Evolutionary conservation across 352 stramenopile species (phyloP).

Genomic region (Phytophthora megakarya): DNA sequence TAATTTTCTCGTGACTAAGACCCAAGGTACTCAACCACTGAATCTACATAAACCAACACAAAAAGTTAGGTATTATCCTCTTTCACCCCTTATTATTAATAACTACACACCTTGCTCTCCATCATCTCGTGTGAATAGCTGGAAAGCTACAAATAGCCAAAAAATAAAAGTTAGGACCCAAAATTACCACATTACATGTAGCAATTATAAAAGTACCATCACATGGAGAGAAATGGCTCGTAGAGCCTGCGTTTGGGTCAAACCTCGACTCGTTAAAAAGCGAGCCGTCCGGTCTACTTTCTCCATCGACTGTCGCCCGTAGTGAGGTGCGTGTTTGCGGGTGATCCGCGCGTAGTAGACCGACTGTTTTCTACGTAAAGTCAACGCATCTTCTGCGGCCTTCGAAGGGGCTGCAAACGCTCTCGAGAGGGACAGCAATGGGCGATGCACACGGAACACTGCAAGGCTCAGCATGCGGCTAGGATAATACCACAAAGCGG

Average conservation of each 20-base stretch:
- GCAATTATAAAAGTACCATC: constrained; percentile 22
- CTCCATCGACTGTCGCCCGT: constrained; percentile 13
- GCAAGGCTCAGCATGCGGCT: not conserved
- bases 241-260: constrained; percentile 40
- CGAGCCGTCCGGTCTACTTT: constrained; percentile 32
- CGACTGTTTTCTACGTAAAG: constrained; percentile 9
- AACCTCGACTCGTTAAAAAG: constrained; percentile 39
- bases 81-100: not conserved
- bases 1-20: constrained; percentile 37
- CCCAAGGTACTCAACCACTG: constrained; percentile 40
- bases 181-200: not conserved
- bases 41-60: constrained; percentile 23
- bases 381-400: not conserved
- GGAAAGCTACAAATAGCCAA: constrained; percentile 23
- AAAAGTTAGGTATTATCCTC: not conserved
- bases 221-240: constrained; percentile 41
- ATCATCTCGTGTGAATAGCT: constrained; percentile 39
- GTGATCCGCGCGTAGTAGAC: constrained; percentile 46
- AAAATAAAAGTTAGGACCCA: not conserved
- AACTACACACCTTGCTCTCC: constrained; percentile 40
- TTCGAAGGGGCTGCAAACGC: constrained; percentile 14
- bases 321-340: constrained; percentile 36
- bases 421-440: constrained; percentile 6
- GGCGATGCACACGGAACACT: not conserved
- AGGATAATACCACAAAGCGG: not conserved